Evolutionary conservation across 192 early-diverging fungal genomes (phyloP), one percentile per base, ranked within the genome.

Genomic region (Spizellomyces sp.): DNA sequence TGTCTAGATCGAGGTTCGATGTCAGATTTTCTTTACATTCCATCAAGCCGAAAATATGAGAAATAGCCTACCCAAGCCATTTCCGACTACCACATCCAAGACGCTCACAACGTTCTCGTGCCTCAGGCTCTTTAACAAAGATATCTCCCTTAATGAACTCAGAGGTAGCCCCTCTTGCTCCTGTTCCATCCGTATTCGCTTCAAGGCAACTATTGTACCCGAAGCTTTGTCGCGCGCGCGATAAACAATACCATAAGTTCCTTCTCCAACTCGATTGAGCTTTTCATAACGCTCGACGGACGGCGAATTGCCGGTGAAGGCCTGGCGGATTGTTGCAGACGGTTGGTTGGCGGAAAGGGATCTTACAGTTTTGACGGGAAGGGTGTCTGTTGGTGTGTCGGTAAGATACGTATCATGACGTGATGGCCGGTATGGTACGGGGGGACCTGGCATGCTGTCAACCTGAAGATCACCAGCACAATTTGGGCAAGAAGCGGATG

Each of bases 191-290:
- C 90, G 77, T 50, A 91, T 82, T 45, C 81, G 71, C 73, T 91
- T 91, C 42, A 91, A 64, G 1, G 90, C 90, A 4, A 87, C 86
- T 12, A 87, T 67, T n/a, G 64, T 36, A 41, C 73, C 64, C 9
- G 76, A 81, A 52, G 65, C 27, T 10, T 63, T 56, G 42, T 73
- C 27, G 6, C 56, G 21, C 12, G 66, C 87, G 74, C 81, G 83
- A 82, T 95, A 95, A 8, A 95, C 95, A 50, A 96, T 89, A 15
- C 95, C 95, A 80, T 95, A 95, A 9, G 94, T 95, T 45, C 95
- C 94, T 75, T 96, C 94, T 48, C 95, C 95, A 17, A 96, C 81
- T 50, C 86, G 75, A 42, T 76, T 77, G 22, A 86, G 61, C 73
- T 86, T 86, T 48, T 79, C 63, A 59, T 74, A 87, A 9, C 58